phyloP scores from a whole-genome alignment of 805 yeast genomes.

The Diddensiella transvaalensis region DNA sequence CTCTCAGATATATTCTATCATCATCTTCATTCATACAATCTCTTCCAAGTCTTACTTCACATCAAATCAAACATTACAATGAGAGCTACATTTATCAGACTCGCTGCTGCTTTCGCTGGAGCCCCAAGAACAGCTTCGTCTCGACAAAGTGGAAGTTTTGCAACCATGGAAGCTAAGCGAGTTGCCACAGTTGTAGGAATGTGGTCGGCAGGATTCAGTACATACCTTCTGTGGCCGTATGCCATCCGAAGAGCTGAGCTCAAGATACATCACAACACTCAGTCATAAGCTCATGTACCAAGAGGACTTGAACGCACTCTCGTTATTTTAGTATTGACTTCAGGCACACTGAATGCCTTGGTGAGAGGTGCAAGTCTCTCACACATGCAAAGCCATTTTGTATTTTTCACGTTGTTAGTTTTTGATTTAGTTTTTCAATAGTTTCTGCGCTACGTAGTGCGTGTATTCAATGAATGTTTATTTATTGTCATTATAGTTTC shows the following conservation, averaged over 20 bases:
- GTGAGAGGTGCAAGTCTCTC: too few relatives aligned
- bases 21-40: background rate
- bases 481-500: too few relatives aligned
- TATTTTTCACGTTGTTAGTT: too few relatives aligned
- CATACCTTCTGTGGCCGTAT: conserved; percentile 12
- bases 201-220: conserved; percentile 7
- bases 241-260: conserved; percentile 1
- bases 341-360: too few relatives aligned
- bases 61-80: background rate
- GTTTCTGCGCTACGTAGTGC: too few relatives aligned
- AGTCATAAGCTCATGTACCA: background rate
- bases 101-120: conserved; percentile 1
- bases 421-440: too few relatives aligned
- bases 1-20: background rate
- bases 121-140: background rate
- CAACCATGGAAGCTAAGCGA: conserved; percentile 1
- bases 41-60: too few relatives aligned
- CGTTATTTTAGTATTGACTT: too few relatives aligned
- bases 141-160: background rate
- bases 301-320: too few relatives aligned
- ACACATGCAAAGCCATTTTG: too few relatives aligned
- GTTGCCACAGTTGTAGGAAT: conserved; percentile 7
- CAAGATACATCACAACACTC: background rate
- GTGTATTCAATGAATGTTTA: too few relatives aligned
- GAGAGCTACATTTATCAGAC: conserved; percentile 10